Conservation (phyloP, 768 basidiomycete genomes). For the Tulasnella sp. region DNA sequence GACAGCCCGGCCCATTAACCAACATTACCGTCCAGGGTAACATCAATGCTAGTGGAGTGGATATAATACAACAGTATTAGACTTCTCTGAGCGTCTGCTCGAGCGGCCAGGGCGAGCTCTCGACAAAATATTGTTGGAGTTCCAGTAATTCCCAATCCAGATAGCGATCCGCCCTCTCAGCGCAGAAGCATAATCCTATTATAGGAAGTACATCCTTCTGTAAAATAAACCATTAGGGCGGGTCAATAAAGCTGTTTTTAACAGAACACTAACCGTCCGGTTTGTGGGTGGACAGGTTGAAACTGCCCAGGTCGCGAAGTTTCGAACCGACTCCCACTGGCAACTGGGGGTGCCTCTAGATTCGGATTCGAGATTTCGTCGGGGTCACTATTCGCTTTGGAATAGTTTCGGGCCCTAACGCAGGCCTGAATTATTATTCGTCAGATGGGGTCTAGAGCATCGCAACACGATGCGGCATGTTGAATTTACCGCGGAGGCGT, state of each 20-base stretch:
- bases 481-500: not conserved
- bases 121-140: too few relatives aligned
- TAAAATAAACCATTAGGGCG: not conserved
- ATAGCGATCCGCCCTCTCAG: too few relatives aligned
- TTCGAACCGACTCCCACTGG: too few relatives aligned
- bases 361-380: not conserved
- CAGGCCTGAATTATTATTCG: not conserved
- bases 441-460: not conserved
- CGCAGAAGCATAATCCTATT: not conserved
- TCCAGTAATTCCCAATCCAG: not conserved
- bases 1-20: too few relatives aligned
- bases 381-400: not conserved
- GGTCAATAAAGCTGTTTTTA: not conserved
- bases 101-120: too few relatives aligned
- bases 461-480: slow-evolving; percentile 32
- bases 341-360: too few relatives aligned
- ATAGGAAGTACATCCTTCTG: not conserved
- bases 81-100: too few relatives aligned
- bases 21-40: too few relatives aligned
- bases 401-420: not conserved
- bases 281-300: not conserved
- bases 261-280: not conserved
- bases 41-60: too few relatives aligned
- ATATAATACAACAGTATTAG: too few relatives aligned
- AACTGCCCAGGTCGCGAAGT: not conserved